Percentiles rank a stretch among this genome's conserved stretches.
These are phyloP conservation scores for Sclerotinia subarctica DNA, from an alignment of 2,329 filamentous ascomycete genomes.

Conservation along the genomic window DNA sequence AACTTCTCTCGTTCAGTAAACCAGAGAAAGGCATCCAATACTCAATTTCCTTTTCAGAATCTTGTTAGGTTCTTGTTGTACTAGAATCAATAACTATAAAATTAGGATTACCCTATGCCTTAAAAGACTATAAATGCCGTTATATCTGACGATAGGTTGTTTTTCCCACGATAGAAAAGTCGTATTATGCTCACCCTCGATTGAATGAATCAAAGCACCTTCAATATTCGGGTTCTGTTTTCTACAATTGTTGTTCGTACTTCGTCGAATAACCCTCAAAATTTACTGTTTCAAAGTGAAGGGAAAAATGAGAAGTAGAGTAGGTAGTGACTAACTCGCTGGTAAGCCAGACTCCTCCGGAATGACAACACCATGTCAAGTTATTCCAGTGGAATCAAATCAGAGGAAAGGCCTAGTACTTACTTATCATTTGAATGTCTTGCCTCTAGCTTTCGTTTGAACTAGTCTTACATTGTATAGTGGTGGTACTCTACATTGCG, in stretches of 20 bases:
- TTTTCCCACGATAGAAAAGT: no score
- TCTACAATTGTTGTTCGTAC: no score
- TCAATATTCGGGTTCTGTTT: background rate
- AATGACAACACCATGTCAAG: background rate
- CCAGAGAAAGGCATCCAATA: no score
- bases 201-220: no score
- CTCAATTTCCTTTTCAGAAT: no score
- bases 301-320: background rate
- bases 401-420: background rate
- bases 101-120: fast-evolving
- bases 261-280: background rate
- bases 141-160: background rate
- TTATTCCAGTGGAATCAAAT: background rate
- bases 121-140: background rate
- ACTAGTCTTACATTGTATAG: background rate
- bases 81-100: background rate
- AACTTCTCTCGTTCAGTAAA: no score
- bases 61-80: background rate
- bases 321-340: background rate
- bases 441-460: background rate
- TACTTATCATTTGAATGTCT: background rate
- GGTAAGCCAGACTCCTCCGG: background rate
- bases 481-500: background rate
- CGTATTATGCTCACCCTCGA: background rate
- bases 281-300: no score